Evolutionary conservation across 2,329 filamentous ascomycete genomes (phyloP).

Genomic region (Emergomyces orientalis): DNA sequence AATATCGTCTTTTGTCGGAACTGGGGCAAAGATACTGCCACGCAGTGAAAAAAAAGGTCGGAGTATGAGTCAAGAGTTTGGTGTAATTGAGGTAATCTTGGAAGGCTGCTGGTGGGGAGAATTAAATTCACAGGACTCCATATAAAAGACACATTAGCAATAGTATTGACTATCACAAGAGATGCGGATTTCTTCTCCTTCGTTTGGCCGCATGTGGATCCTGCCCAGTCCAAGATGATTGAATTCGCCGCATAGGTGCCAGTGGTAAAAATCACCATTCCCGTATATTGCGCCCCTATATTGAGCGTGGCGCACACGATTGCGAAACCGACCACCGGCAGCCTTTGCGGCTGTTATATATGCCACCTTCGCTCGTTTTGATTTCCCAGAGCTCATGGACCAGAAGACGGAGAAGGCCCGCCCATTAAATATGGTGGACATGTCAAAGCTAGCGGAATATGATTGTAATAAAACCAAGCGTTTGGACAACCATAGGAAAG

Average conservation of each 20-base stretch:
- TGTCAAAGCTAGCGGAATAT: slow-evolving; percentile 44
- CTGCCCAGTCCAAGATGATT: slow-evolving; percentile 34
- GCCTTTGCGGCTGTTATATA: background rate
- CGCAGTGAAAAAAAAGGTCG: background rate
- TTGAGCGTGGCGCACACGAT: background rate
- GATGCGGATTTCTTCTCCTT: background rate
- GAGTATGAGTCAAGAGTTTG: background rate
- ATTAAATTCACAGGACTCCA: background rate
- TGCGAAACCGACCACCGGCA: background rate
- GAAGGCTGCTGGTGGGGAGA: background rate
- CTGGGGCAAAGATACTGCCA: background rate
- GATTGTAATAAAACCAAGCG: slow-evolving; percentile 38
- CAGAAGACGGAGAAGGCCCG: background rate
- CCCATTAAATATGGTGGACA: slow-evolving; percentile 12
- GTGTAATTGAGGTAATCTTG: background rate
- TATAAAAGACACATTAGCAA: background rate
- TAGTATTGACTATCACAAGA: background rate
- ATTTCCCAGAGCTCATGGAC: background rate
- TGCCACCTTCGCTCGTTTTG: slow-evolving; percentile 1
- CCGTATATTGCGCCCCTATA: background rate
- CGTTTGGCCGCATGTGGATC: background rate
- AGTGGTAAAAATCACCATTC: slow-evolving; percentile 20
- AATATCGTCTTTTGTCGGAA: background rate
- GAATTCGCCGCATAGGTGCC: slow-evolving; percentile 27
- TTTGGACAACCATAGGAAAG: slow-evolving; percentile 39